phyloP scores from a whole-genome alignment of 306 rosid genomes.

The Potentilla sterilis region DNA sequence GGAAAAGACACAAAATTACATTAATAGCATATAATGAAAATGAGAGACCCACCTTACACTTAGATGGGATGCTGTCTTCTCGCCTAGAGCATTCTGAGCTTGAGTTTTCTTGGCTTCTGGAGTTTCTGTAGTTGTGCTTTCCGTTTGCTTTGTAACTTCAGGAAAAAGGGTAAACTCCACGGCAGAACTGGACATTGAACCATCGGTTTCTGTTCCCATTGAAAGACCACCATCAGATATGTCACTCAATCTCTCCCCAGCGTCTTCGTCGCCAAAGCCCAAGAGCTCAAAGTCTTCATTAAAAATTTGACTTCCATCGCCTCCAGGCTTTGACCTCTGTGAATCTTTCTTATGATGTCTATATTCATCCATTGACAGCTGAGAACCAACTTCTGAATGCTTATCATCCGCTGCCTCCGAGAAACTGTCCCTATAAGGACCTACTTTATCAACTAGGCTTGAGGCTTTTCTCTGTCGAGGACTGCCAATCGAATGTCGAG shows the following conservation, averaged over 20 bases:
- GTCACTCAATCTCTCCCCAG: constrained; percentile 94
- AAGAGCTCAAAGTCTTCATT: constrained; percentile 81
- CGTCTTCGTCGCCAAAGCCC: constrained; percentile 85
- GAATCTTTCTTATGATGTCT: constrained; percentile 47
- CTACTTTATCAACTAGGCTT: constrained; percentile 39
- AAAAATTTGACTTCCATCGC: constrained; percentile 39
- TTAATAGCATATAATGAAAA: background rate
- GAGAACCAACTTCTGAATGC: constrained; percentile 83
- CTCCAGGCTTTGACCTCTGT: constrained; percentile 39
- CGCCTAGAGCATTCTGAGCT: constrained; percentile 17
- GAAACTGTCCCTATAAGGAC: constrained; percentile 69
- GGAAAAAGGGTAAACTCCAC: constrained; percentile 97
- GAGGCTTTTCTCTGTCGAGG: constrained; percentile 44
- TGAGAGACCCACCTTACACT: constrained; percentile 50
- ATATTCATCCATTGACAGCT: constrained; percentile 63
- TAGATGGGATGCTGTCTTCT: constrained; percentile 24
- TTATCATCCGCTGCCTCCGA: constrained; percentile 66
- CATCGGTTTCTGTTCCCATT: constrained; percentile 99
- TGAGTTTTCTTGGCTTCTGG: constrained; percentile 32
- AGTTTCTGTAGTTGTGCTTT: constrained; percentile 34
- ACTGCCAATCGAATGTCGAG: no score
- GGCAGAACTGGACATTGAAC: constrained; percentile 77
- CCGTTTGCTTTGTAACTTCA: constrained; percentile 59
- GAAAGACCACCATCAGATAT: constrained; percentile 98
- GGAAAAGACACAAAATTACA: background rate